Base-by-base conservation (phyloP, 2,329 filamentous ascomycete genomes). In the Colletotrichum siamense region DNA sequence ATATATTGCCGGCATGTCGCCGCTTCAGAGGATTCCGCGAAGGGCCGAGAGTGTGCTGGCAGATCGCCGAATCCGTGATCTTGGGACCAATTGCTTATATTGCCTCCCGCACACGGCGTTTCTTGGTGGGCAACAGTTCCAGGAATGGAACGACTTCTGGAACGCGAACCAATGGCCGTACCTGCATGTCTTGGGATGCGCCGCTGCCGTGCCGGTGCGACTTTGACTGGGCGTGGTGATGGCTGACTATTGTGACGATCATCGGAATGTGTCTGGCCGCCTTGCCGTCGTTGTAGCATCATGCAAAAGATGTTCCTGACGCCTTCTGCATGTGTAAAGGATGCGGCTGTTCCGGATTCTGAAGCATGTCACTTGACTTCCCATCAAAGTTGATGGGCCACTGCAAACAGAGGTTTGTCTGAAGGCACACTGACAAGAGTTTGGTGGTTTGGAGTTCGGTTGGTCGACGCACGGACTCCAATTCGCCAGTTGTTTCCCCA, bases 1-100 rank as follows among this genome's bases (percentile, higher is more conserved):
- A 73, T 22, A 69, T 39, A 69, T 68, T 73, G 63, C 69, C 63
- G 57, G 57, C 69, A 73, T 76, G 30, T 63, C 26, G 72, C 67
- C 61, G 67, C 67, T 59, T 52, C 44, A 44, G 26, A 15, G 32
- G 36, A 59, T 22, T 59, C 44, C 24, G 26, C 39, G 28, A 73
- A 63, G 32, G 22, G 32, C 69, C 28, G 44, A 73, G 16, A 36
- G 30, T 22, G 22, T 68, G 28, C 44, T 73, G 68, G 49, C 34
- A 62, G 63, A 62, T 59, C 52, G 26, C 57, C 63, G 22, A 72
- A 36, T 69, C 73, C 63, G 57, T 72, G 52, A 75, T 68, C 63
- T 73, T 73, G 69, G 73, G 63, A 34, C 73, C 39, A 49, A 39
- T 57, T 64, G 69, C 55, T 64, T 66, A 44, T 57, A 44, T 30